Base-by-base conservation (phyloP, 2,329 filamentous ascomycete genomes). In the Trichoderma arundinaceum region DNA sequence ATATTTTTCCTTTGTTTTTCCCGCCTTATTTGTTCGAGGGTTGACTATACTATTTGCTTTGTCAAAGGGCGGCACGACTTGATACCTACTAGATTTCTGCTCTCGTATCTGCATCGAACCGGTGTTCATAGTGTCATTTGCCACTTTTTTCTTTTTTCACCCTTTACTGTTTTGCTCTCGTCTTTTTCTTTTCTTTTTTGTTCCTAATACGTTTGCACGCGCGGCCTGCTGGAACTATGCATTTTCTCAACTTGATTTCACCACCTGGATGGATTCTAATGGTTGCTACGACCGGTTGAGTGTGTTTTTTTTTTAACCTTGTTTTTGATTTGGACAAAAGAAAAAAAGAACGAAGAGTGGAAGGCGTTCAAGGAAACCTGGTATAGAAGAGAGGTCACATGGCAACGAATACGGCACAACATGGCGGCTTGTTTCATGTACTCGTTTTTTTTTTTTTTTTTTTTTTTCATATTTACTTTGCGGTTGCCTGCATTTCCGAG, bases 111-210 rank as follows among this genome's bases (percentile, higher is more conserved):
- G 69, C 68, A 72, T 72, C 60, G 66, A 67, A 54, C 61, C 67
- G 71, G 69, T 71, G 71, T 71, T 72, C 52, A 67, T 66, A 69
- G 70, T 68, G 67, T 70, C 64, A 68, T 71, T 69, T 65, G 62
- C 28, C 65, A 66, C 60, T 64, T 67, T 66, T 65, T 51, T 54
- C 38, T 44, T 54, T n/a, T 53, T 61, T 54, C 9, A 51, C 61
- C 32, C 67, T 38, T 67, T 65, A 59, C 53, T 66, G 63, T 65
- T 54, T 60, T 33, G 33, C 7, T 46, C 28, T 62, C 17, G 12
- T 44, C 19, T 28, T 52, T 59, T 62, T 32, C 43, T 65, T 66
- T 43, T 22, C 51, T 61, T 19, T 39, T 52, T 44, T 46, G 62
- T 61, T 59, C 57, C 48, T 48, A n/a, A 22, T 28, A 44, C 44